Conservation (phyloP, 2,329 filamentous ascomycete genomes). For the Trichophyton mentagrophytes region DNA sequence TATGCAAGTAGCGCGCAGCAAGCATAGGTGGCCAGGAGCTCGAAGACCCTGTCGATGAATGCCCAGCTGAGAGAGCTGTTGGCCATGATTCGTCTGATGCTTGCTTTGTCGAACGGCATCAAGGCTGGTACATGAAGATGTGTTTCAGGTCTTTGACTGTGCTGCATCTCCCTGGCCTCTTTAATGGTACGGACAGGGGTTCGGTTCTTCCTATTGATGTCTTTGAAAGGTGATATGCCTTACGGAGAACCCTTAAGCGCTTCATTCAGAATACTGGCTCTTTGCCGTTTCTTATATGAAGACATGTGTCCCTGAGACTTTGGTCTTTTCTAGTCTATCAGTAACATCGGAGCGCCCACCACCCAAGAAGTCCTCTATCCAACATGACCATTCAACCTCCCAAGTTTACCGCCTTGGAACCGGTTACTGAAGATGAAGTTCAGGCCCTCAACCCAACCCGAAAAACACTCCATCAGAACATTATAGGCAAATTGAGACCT, state of each 20-base stretch:
- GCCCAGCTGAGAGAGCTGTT: neutral
- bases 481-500: conserved; percentile 34
- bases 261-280: neutral
- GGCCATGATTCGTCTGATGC: neutral
- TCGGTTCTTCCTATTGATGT: neutral
- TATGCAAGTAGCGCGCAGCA: neutral
- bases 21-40: neutral
- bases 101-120: neutral
- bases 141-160: conserved; percentile 1
- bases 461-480: conserved; percentile 31
- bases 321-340: neutral
- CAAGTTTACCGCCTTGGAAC: neutral
- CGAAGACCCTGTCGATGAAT: neutral
- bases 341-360: neutral
- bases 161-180: neutral
- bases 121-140: neutral
- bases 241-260: neutral
- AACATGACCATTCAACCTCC: neutral
- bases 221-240: neutral
- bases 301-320: neutral
- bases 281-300: neutral
- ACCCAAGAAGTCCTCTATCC: neutral
- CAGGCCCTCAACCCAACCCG: conserved; percentile 16
- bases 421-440: conserved; percentile 11
- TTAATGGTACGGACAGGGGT: neutral